Percentiles rank a stretch among this genome's conserved stretches.
These are phyloP conservation scores for Trichopus zeylanicus DNA, from an alignment of 116 monocot genomes.

Conservation along the genomic window DNA sequence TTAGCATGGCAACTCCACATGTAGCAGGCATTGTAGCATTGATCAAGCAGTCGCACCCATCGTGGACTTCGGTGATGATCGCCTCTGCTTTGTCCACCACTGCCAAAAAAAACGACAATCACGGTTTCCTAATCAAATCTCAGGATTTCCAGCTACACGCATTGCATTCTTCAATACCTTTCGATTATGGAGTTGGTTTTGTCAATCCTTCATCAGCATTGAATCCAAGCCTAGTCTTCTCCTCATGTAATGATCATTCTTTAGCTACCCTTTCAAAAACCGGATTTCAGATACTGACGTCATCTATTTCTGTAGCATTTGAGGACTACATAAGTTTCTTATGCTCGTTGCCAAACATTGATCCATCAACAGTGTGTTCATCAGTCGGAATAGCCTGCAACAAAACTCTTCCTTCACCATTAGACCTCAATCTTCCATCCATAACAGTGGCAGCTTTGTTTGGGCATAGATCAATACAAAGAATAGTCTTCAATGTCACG, in stretches of 20 bases:
- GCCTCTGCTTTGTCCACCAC: conserved; percentile 66
- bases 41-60: conserved; percentile 41
- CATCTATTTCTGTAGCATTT: conserved; percentile 21
- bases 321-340: conserved; percentile 66
- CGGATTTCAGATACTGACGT: too few relatives aligned
- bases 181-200: conserved; percentile 65
- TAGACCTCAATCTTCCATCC: conserved; percentile 73
- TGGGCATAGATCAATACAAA: conserved; percentile 19
- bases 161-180: conserved; percentile 47
- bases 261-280: background rate
- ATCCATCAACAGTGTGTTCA: conserved; percentile 14
- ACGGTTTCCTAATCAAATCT: conserved; percentile 43
- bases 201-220: conserved; percentile 50
- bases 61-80: conserved; percentile 65
- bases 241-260: conserved; percentile 29
- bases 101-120: conserved; percentile 25
- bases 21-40: conserved; percentile 65
- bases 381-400: conserved; percentile 31
- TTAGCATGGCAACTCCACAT: conserved; percentile 86
- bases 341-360: conserved; percentile 47
- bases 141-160: conserved; percentile 23
- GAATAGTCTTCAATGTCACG: conserved; percentile 41
- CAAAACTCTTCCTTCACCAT: conserved; percentile 12
- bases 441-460: conserved; percentile 45
- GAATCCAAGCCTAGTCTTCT: conserved; percentile 63